Evolutionary conservation across 106 monocot genomes (phyloP), one percentile per base, ranked within the genome.

Genomic region (Amphibolis antarctica): DNA sequence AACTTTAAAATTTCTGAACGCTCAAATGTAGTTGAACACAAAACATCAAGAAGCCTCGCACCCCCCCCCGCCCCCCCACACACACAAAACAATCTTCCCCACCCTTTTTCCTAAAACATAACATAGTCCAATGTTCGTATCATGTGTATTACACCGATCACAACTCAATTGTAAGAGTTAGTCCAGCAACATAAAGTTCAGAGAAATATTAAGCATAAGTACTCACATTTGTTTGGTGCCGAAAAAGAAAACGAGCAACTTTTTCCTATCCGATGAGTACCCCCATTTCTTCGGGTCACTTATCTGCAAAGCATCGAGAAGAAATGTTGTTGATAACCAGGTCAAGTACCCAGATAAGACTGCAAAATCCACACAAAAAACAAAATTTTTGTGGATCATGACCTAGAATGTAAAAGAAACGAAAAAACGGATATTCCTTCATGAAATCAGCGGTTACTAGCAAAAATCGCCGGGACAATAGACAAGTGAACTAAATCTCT

Each of bases 141-240:
- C 36, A 36, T 36, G 36, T n/a, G n/a, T n/a, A n/a, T n/a, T n/a
- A n/a, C 36, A 36, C 7, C 36, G 7, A 36, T 36, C 36, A 7
- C 36, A 36, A 36, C 36, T 36, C 7, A 2, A 36, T 7, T 4
- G 36, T 36, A 36, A 36, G 36, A 36, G 2, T 36, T 7, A 36
- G 36, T 4, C 36, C 36, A 36, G 7, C 2, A 2, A 36, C 7
- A 7, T 36, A 36, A 36, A 4, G 7, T 36, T 7, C 2, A 36
- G 36, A 36, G 7, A 36, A 36, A 36, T 36, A 7, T 2, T 12
- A 49, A 19, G 49, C 12, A 49, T 49, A 15, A 61, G 18, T 22
- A 80, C 96, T 98, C 62, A 98, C 96, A 98, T 98, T 77, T 98
- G 90, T 70, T 98, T 78, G 46, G 96, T 98, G 42, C 96, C 96